Base-by-base conservation (phyloP, 345 rosid species). In the Arabidopsis suecica region DNA sequence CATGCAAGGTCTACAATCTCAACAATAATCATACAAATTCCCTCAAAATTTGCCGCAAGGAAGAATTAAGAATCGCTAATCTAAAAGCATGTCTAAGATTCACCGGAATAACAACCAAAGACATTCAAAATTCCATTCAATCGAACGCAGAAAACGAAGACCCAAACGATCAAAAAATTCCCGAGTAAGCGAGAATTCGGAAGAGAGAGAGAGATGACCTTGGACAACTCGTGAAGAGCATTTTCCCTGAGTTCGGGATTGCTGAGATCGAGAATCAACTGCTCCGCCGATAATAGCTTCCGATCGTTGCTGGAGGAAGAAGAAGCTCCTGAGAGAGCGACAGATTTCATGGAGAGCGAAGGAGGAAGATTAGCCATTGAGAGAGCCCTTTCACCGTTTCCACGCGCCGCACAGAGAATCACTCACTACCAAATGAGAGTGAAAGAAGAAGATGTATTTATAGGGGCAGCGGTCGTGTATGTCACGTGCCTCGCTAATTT, bases 171-270 rank as follows among this genome's bases (percentile, higher is more conserved):
- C 0, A 25, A 66, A 48, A 23, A 59, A 18, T 13, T 13, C 0
- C 0, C 38, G 12, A 50, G 28, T 9, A 9, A 64, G 25, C 25
- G 20, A 14, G 58, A 44, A 54, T 49, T 61, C 2, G 49, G 68
- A 23, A 23, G 25, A 2, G 9, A 63, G 18, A 65, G 42, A 56
- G n/a, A 45, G 11, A 23, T 16, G 18, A 88, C 97, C 96, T 86
- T 92, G 10, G 89, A 83, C 73, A 87, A 75, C 60, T 86, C 90
- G 22, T 73, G 81, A 41, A 92, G 89, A 48, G 94, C 97, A 37
- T 85, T 86, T 69, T 92, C 98, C 18, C 91, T 88, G 78, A 89
- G 95, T 73, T 89, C 90, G 1, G 96, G 89, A 68, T 85, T 85
- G 69, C 84, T 81, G 57, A 90, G 87, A 58, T 95, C 91, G 69